Conservation (phyloP, 2,329 filamentous ascomycete genomes). For the Penicillium sp. region DNA sequence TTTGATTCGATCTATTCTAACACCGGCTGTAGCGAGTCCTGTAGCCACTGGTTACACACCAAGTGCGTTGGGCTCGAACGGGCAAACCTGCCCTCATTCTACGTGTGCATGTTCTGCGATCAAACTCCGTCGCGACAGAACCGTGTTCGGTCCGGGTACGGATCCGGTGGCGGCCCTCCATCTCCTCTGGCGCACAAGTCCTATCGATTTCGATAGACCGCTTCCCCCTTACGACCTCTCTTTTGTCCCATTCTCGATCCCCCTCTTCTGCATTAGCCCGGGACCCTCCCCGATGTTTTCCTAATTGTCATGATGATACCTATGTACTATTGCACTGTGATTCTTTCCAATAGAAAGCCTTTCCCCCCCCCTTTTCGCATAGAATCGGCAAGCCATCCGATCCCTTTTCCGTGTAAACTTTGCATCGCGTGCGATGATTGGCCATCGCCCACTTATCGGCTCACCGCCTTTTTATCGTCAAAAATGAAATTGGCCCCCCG, state of each 20-base stretch:
- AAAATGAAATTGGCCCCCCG: constrained; percentile 21
- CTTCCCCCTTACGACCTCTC: constrained; percentile 15
- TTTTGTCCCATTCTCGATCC: constrained; percentile 15
- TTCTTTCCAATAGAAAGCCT: constrained; percentile 9
- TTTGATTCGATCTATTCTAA: constrained; percentile 4
- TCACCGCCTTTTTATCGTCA: constrained; percentile 36
- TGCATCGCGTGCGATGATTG: constrained; percentile 14
- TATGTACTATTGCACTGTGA: constrained; percentile 9
- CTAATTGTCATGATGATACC: constrained; percentile 18
- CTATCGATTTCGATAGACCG: constrained; percentile 34
- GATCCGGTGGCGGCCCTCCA: constrained; percentile 32
- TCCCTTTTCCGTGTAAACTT: background rate
- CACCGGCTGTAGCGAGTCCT: constrained; percentile 50
- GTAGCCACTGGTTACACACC: constrained; percentile 62
- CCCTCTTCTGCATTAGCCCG: constrained; percentile 18
- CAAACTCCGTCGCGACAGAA: constrained; percentile 42
- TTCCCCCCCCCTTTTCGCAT: background rate
- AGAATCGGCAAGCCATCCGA: constrained; percentile 6
- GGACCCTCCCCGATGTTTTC: constrained; percentile 10
- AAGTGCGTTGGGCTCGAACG: constrained; percentile 56
- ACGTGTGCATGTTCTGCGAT: constrained; percentile 53
- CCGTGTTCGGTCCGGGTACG: constrained; percentile 35
- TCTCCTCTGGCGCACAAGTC: constrained; percentile 45
- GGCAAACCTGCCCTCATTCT: constrained; percentile 47
- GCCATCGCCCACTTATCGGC: constrained; percentile 27